Evolutionary conservation across 2,329 filamentous ascomycete genomes (phyloP).

Genomic region (Paradendryphiella salina): DNA sequence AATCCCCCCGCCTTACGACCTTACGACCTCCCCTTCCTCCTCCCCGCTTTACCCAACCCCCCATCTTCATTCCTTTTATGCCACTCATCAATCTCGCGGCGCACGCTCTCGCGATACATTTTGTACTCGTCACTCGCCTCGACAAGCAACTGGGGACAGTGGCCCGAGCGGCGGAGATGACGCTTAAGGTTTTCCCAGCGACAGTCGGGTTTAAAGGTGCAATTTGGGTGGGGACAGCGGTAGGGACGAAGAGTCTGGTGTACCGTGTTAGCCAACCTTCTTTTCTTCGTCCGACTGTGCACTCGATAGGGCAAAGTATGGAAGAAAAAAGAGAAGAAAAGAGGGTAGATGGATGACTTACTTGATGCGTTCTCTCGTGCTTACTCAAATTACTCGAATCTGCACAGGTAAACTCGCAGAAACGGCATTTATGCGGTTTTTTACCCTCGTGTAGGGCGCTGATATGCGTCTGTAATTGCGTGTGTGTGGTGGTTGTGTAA

Average conservation of each 20-base stretch:
- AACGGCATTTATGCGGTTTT: conserved; percentile 46
- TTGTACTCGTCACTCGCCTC: conserved; percentile 42
- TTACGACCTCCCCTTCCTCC: conserved; percentile 25
- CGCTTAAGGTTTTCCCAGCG: conserved; percentile 48
- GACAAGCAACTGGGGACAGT: conserved; percentile 42
- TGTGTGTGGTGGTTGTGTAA: conserved; percentile 47
- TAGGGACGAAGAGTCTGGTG: conserved; percentile 42
- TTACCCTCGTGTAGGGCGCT: conserved; percentile 43
- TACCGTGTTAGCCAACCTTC: neutral
- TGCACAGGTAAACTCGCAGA: conserved; percentile 46
- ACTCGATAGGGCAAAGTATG: too few relatives aligned
- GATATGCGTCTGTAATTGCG: conserved; percentile 46
- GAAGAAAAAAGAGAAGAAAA: too few relatives aligned
- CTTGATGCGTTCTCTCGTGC: conserved; percentile 45
- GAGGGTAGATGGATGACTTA: conserved; percentile 15
- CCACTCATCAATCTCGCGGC: conserved; percentile 42
- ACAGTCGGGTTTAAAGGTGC: conserved; percentile 46
- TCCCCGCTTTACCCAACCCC: conserved; percentile 19
- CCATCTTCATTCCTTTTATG: conserved; percentile 36
- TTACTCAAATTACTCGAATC: conserved; percentile 45
- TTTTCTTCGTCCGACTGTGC: neutral
- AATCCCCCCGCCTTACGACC: too few relatives aligned
- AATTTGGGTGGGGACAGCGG: conserved; percentile 43
- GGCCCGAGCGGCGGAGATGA: conserved; percentile 43
- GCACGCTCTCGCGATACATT: conserved; percentile 39